Base-by-base conservation (phyloP, 306 rosid species). In the Gleditsia sinensis region DNA sequence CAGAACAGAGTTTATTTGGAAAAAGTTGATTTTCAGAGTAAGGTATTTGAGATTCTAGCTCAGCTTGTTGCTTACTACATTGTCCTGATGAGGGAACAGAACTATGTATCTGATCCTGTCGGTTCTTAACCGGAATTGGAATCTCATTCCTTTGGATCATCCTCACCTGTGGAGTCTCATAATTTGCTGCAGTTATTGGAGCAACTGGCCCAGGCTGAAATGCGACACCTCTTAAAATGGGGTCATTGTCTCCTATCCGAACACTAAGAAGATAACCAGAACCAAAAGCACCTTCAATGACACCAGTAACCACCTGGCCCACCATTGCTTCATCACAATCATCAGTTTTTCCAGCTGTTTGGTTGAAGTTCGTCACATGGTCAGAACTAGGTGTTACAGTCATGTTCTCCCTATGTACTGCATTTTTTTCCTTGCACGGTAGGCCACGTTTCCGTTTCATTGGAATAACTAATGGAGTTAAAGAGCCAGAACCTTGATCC, bases 401-500 rank as follows among this genome's bases (percentile, higher is more conserved):
- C 8, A 7, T 33, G 59, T 40, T 77, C 67, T 74, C 79, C 50
- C 71, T 72, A 17, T 33, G 69, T 53, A 60, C 76, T 12, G 45
- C 65, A 59, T 10, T 69, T 57, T 74, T 86, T 28, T 81, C 82
- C 81, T 90, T 90, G 36, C 90, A 84, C 23, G 96, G 96, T 27
- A 89, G 89, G 51, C 96, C 96, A 9, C 90, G 89, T 76, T 90
- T 90, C 77, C 90, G 72, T 80, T 86, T 90, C 82, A 70, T 2
- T 24, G 86, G 88, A 80, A 68, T 46, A 56, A 59, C 80, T 3
- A 68, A 76, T 17, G 82, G 51, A 37, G 81, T 34, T 69, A 69
- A 53, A 32, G 75, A 9, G 27, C 86, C 75, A 4, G 53, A 7
- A 24, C 79, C 80, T 73, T 73, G 86, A 83, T 64, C 74, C 39